A percentile compares a stretch with the other conserved stretches of the same genome.
These are phyloP conservation scores for Megacollybia marginata DNA, from an alignment of 768 basidiomycete species.

Conservation along the genomic window DNA sequence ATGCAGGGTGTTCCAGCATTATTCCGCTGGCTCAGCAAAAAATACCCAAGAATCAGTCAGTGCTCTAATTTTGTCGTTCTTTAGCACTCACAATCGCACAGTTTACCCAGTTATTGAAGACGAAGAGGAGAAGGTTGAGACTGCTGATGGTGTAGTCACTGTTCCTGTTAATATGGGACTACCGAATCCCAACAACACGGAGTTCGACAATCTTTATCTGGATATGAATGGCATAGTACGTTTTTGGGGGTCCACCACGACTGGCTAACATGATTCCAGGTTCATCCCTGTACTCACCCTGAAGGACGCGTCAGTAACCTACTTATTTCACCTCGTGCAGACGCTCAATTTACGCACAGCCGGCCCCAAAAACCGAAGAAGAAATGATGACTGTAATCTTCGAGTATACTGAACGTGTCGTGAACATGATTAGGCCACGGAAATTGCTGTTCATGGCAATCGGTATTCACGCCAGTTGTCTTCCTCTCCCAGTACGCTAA, in stretches of 20 bases:
- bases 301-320: constrained; percentile 45
- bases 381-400: constrained; percentile 99
- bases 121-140: constrained; percentile 63
- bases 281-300: constrained; percentile 98
- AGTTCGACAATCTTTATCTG: constrained; percentile 95
- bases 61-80: constrained; percentile 6
- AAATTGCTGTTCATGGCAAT: constrained; percentile 98
- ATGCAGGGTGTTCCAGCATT: constrained; percentile 91
- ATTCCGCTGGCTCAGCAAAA: constrained; percentile 97
- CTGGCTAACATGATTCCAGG: constrained; percentile 31
- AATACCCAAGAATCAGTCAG: constrained; percentile 95
- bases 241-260: constrained; percentile 6
- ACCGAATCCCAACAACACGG: constrained; percentile 91
- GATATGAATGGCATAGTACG: constrained; percentile 99
- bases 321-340: no score
- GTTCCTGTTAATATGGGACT: constrained; percentile 73
- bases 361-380: constrained; percentile 94
- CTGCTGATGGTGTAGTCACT: constrained; percentile 57
- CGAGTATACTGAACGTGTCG: constrained; percentile 92
- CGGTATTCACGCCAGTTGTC: constrained; percentile 35
- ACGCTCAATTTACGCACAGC: constrained; percentile 33
- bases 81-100: constrained; percentile 16
- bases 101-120: constrained; percentile 81
- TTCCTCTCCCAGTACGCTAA: constrained; percentile 1
- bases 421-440: constrained; percentile 93